Base-by-base conservation (phyloP, 2,329 filamentous ascomycete species). In the Xylariaceae sp. region DNA sequence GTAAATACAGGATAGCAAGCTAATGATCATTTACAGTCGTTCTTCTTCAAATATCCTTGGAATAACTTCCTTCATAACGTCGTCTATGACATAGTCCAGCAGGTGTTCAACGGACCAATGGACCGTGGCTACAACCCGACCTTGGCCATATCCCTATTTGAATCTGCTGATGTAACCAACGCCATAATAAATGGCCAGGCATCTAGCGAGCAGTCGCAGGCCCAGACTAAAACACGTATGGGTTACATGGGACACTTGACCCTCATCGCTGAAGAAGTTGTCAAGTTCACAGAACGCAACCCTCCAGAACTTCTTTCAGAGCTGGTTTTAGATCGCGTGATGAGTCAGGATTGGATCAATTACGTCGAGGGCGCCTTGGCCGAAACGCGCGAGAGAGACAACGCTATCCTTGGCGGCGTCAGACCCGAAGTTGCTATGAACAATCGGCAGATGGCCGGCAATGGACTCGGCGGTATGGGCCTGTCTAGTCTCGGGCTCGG, bases 11-110 rank as follows among this genome's bases (percentile, higher is more conserved):
- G 18, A 21, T 20, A n/a, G 20, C 45, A 44, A 50, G 50, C 64
- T 67, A 59, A 67, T 56, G 61, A 60, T 43, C 21, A n/a, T 29
- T 26, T 55, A 10, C 62, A 96, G 91, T 90, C 92, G 54, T 98
- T 98, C 79, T 99, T 99, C 77, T 99, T 99, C 79, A 87, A 89
- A 57, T 99, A 98, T 69, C 93, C 95, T 1, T 99, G 95, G 95
- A 99, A 99, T 75, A 99, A 99, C 73, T 99, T 99, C 71, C 82
- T 99, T 44, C 95, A 99, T 76, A 99, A 99, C 70, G 95, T 99
- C 43, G 95, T 99, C 46, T 99, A 99, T 71, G 95, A 99, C 73
- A 93, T 99, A 69, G 91, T 99, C 43, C 95, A 99, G 73, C 95
- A 99, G 77, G 95, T 99, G 1, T 98, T 99, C 74, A 99, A 99